Conservation (phyloP, 805 yeast species). For the Candida jianshihensis region DNA sequence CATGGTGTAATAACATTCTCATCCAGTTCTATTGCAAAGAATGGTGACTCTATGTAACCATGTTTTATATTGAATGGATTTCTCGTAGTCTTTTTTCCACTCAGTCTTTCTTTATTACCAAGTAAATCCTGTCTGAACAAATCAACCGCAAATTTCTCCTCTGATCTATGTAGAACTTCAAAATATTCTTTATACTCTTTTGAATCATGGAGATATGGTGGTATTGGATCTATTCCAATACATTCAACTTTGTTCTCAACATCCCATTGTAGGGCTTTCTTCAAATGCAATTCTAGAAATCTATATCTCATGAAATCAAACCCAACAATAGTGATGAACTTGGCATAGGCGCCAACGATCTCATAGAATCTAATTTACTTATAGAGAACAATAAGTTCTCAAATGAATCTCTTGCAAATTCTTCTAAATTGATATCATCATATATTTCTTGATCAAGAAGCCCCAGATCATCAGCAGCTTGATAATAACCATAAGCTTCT, state of each 20-base stretch:
- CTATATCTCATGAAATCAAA: conserved; percentile 66
- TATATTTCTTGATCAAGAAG: conserved; percentile 3
- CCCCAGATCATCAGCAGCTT: conserved; percentile 32
- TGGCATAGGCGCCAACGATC: conserved; percentile 40
- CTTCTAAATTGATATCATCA: conserved; percentile 44
- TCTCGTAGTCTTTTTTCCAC: conserved; percentile 42
- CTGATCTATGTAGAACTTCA: conserved; percentile 39
- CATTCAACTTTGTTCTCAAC: conserved; percentile 31
- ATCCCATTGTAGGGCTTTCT: conserved; percentile 38
- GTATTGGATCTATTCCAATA: conserved; percentile 52
- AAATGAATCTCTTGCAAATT: conserved; percentile 71
- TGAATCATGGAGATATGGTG: conserved; percentile 24
- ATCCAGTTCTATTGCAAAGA: conserved; percentile 6
- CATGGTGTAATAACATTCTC: conserved; percentile 5
- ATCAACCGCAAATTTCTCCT: conserved; percentile 45
- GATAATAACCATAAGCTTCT: conserved; percentile 54
- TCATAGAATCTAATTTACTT: conserved; percentile 46
- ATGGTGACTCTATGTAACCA: conserved; percentile 24
- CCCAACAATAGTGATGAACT: conserved; percentile 51
- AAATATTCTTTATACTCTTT: conserved; percentile 33
- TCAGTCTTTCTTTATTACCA: conserved; percentile 41
- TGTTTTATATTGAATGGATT: conserved; percentile 48
- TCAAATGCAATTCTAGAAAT: conserved; percentile 48
- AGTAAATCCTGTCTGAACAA: conserved; percentile 50
- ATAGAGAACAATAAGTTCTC: conserved; percentile 66